Evolutionary conservation across 73 alveolate species (phyloP).

Genomic region (Paramecium pentaurelia): DNA sequence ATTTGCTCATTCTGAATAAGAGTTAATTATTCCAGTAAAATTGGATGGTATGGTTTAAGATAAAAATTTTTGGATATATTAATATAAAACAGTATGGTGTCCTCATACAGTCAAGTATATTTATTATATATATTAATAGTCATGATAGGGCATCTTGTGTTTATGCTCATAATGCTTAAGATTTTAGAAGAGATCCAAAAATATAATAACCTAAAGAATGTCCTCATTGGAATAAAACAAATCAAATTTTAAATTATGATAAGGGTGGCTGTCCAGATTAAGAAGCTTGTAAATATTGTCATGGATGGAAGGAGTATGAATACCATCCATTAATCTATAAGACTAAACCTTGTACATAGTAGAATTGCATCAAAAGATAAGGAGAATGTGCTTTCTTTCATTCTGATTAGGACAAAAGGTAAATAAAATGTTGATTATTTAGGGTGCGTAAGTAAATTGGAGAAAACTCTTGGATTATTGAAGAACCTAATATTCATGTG

Average conservation of each 20-base stretch:
- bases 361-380: constrained; percentile 61
- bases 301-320: constrained; percentile 93
- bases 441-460: neutral
- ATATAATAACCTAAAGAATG: constrained; percentile 60
- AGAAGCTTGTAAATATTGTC: constrained; percentile 67
- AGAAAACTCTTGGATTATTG: neutral
- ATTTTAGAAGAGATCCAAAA: constrained; percentile 76
- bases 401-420: constrained; percentile 58
- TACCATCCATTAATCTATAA: constrained; percentile 82
- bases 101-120: constrained; percentile 54
- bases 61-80: constrained; percentile 67
- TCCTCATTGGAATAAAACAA: constrained; percentile 62
- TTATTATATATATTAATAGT: neutral
- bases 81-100: constrained; percentile 73
- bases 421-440: neutral
- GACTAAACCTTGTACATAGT: constrained; percentile 73
- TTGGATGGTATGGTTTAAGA: constrained; percentile 60
- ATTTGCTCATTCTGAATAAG: constrained; percentile 75
- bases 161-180: constrained; percentile 77
- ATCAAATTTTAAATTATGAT: constrained; percentile 51
- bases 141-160: constrained; percentile 73
- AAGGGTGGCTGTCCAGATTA: constrained; percentile 81
- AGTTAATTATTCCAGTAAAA: constrained; percentile 62
- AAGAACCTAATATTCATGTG: neutral
- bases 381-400: constrained; percentile 67